Base-by-base conservation (phyloP, 2,329 filamentous ascomycete genomes). In the Aspergillus tubingensis region DNA sequence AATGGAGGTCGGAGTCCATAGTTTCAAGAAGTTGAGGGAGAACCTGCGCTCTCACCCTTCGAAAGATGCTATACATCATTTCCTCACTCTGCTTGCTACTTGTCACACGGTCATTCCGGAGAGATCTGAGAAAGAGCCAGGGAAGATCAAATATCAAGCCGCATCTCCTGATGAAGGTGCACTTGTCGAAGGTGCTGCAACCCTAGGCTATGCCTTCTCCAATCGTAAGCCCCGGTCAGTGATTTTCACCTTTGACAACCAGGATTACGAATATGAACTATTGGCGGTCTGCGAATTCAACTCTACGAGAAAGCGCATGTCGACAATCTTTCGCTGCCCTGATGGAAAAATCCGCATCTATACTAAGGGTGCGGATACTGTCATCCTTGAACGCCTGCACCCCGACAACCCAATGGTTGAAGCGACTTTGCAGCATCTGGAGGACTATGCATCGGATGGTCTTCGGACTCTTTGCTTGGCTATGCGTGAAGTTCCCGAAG, bases 201-300 rank as follows among this genome's bases (percentile, higher is more conserved):
- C 83, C 50, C 82, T 99, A 54, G 95, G 94, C 4, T 98, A 97
- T 81, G 88, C 86, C 59, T 99, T 99, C 74, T 87, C 89, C 54
- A 93, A 95, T 54, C 88, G 96, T 70, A 96, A 95, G 79, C 96
- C 95, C 30, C 87, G 88, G 60, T 86, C 91, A 5, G 95, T 99
- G 30, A 90, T 93, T 43, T 93, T 98, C 68, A 85, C 90, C 58
- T 88, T 90, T 1, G 85, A 85, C 41, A 92, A 90, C 1, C 80
- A 85, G 67, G 85, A 91, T 66, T 82, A 85, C 47, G 90, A 97
- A 74, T 99, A 95, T 74, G 91, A 97, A 74, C 83, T 99, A 41
- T 80, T 99, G 60, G 94, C 94, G 2, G 93, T 99, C n/a, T 97
- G 94, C 75, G 95, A 99, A 76, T 99, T 99, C 83, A 99, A 99